Conservation (phyloP, 1,284 basidiomycete species). For the Stereum hirsutum region DNA sequence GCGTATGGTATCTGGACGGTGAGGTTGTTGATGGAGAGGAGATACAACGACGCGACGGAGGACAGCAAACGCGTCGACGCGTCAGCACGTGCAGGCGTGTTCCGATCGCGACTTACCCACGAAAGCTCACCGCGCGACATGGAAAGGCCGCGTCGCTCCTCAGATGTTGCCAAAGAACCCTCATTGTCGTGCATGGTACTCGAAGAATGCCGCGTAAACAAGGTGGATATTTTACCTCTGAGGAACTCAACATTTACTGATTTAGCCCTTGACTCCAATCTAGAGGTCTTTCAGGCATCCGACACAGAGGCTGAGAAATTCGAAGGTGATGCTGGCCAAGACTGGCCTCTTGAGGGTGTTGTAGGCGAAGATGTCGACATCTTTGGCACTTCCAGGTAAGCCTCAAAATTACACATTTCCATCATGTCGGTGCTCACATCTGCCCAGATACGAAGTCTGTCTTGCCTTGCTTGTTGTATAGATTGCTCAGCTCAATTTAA, state of each 20-base stretch:
- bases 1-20: neutral
- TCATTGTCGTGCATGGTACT: neutral
- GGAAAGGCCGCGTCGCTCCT: too few species aligned
- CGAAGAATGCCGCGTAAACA: too few species aligned
- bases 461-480: neutral
- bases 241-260: neutral
- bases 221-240: neutral
- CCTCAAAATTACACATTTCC: neutral
- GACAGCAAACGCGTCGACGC: neutral
- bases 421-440: neutral
- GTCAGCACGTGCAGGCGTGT: neutral
- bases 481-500: neutral
- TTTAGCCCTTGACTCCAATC: neutral
- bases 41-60: neutral
- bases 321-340: constrained; percentile 21
- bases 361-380: constrained; percentile 29
- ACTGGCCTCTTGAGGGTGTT: constrained; percentile 26
- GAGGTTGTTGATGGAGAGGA: neutral
- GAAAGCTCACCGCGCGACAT: neutral
- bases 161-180: neutral
- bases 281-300: neutral
- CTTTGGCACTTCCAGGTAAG: constrained; percentile 23
- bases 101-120: neutral
- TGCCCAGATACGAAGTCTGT: constrained; percentile 23
- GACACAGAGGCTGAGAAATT: constrained; percentile 23